Conservation (phyloP, 2,329 filamentous ascomycete species). For the Talaromyces sp. region DNA sequence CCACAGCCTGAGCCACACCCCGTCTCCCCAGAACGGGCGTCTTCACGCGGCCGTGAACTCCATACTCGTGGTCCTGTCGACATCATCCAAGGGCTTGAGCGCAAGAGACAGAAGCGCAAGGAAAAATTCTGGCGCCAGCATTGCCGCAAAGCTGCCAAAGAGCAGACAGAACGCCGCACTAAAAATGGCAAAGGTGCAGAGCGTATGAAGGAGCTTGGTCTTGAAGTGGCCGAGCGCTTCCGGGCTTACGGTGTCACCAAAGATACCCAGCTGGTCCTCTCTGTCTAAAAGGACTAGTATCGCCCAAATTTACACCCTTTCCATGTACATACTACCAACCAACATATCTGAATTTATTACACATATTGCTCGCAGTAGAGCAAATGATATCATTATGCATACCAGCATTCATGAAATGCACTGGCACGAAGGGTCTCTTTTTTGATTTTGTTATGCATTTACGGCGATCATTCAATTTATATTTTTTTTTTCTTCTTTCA, state of each 20-base stretch:
- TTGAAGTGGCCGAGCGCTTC: slow-evolving; percentile 81
- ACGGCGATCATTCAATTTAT: slow-evolving; percentile 17
- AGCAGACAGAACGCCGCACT: slow-evolving; percentile 57
- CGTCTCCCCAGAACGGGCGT: slow-evolving; percentile 29
- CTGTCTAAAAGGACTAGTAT: slow-evolving; percentile 46
- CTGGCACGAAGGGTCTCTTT: slow-evolving; percentile 13
- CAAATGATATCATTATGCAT: neutral
- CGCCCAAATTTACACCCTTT: slow-evolving; percentile 7
- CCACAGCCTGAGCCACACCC: slow-evolving; percentile 21
- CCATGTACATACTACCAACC: slow-evolving; percentile 22
- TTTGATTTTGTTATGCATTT: slow-evolving; percentile 22
- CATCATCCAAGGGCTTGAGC: slow-evolving; percentile 92
- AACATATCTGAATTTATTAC: neutral
- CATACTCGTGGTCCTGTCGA: slow-evolving; percentile 92
- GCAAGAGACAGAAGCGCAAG: slow-evolving; percentile 85
- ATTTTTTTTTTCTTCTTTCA: neutral
- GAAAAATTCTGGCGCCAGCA: slow-evolving; percentile 90
- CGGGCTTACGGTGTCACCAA: slow-evolving; percentile 55
- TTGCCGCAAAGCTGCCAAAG: slow-evolving; percentile 72
- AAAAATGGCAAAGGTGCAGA: slow-evolving; percentile 83
- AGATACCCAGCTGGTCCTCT: slow-evolving; percentile 63
- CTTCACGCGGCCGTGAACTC: slow-evolving; percentile 42
- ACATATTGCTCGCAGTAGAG: neutral
- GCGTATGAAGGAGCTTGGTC: slow-evolving; percentile 85
- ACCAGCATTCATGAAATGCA: slow-evolving; percentile 2